phyloP scores from a whole-genome alignment of 2,329 filamentous ascomycete species.

The Aspergillus sp. region DNA sequence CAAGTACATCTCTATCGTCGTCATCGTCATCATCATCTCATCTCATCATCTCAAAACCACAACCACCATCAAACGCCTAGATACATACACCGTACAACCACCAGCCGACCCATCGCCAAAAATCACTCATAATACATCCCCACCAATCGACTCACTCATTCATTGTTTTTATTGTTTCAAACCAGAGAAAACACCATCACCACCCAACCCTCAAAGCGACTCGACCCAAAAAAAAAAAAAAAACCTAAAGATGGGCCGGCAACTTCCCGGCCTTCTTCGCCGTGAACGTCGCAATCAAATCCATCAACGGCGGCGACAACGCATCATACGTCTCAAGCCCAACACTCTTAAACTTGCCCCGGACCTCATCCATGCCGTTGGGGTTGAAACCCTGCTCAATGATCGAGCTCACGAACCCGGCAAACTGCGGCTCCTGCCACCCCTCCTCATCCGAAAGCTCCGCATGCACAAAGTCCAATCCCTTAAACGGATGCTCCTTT shows the following conservation, averaged over 20 bases:
- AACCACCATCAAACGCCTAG: no score
- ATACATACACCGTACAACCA: no score
- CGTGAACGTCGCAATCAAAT: constrained; percentile 57
- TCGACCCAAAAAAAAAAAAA: not conserved
- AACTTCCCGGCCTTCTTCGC: constrained; percentile 47
- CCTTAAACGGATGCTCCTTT: constrained; percentile 64
- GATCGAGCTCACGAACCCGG: constrained; percentile 65
- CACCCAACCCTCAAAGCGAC: not conserved
- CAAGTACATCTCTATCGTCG: no score
- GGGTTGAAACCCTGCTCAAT: constrained; percentile 67
- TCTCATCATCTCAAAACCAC: no score
- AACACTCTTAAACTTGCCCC: constrained; percentile 52
- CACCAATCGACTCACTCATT: no score
- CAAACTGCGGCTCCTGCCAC: constrained; percentile 73
- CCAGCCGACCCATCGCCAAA: no score
- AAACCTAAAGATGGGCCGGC: constrained; percentile 18
- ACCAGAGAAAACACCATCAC: no score
- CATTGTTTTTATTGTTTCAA: no score
- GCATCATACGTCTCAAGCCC: constrained; percentile 65
- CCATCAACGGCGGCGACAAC: constrained; percentile 63
- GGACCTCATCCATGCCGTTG: constrained; percentile 54
- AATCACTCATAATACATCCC: not conserved
- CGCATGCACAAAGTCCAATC: constrained; percentile 67
- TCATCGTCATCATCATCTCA: no score
- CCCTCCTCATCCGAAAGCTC: constrained; percentile 61